These are phyloP conservation scores for Candida sanyaensis DNA, from an alignment of 1,139 yeast genomes.

Conservation along the genomic window DNA sequence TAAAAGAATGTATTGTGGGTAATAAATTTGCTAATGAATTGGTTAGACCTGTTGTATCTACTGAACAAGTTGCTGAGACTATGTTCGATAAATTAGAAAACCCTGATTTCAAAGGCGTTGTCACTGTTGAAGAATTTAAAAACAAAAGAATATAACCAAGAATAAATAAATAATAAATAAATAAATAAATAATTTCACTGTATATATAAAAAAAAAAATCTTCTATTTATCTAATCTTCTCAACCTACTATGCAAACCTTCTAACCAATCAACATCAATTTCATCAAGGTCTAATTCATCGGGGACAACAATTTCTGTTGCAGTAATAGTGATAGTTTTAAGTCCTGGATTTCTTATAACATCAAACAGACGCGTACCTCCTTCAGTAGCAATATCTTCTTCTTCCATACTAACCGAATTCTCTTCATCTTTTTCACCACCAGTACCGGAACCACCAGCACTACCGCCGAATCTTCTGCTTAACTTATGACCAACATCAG, in stretches of 20 bases:
- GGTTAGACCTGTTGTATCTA: conserved; percentile 66
- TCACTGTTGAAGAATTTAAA: conserved; percentile 53
- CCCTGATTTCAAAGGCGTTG: conserved; percentile 53
- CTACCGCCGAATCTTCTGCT: no score
- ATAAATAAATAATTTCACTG: conserved; percentile 2
- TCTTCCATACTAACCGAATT: conserved; percentile 2
- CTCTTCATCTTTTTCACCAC: background rate
- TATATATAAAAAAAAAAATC: background rate
- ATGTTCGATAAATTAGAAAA: conserved; percentile 58
- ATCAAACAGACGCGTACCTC: conserved; percentile 6
- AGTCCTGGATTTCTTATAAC: conserved; percentile 1
- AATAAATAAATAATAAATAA: background rate
- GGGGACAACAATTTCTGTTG: conserved; percentile 25
- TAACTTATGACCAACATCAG: conserved; percentile 4
- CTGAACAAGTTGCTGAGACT: conserved; percentile 66
- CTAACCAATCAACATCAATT: conserved; percentile 29
- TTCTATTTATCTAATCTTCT: background rate
- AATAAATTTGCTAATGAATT: conserved; percentile 42
- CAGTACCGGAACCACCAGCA: background rate
- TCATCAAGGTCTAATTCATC: conserved; percentile 24
- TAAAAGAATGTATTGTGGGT: conserved; percentile 41
- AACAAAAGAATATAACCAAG: background rate
- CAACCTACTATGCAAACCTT: conserved; percentile 18
- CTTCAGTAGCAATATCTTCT: conserved; percentile 7
- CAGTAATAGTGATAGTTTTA: conserved; percentile 21